Base-by-base conservation (phyloP, 768 basidiomycete species). In the Tylopilus plumbeoviolaceoides region DNA sequence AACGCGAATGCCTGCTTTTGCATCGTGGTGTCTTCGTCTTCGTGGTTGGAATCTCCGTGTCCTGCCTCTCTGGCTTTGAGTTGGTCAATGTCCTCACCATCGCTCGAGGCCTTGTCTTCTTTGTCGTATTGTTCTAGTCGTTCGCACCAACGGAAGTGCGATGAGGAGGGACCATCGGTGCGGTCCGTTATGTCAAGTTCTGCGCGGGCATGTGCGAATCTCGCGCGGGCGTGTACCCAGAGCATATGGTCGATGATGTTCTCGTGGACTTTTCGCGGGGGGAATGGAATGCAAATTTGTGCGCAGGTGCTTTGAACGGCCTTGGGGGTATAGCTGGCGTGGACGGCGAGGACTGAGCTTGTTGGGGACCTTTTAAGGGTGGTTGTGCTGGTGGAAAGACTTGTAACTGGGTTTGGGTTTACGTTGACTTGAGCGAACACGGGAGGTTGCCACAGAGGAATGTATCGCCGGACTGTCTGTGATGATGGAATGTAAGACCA, bases 231-330 rank as follows among this genome's bases (percentile, higher is more conserved):
- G 68, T 92, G 91, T 8, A 85, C 86, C 88, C 87, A 92, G 45
- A 91, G 73, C 78, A 91, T 83, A 69, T 92, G 87, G 69, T 93
- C 91, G 51, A 93, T 82, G 60, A 92, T 93, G 89, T 92, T 28
- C 89, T 76, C 8, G 90, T 91, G n/a, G 87, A 88, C 74, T 92
- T 93, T 69, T 93, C 90, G 36, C 88, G 73, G 3, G 89, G 3
- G 90, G 90, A 30, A 93, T 91, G 2, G 87, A 83, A 65, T 93
- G 90, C 2, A 92, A 71, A 65, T 92, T 86, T 89, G 70, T 93
- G 91, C 1, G 91, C 90, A 7, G 87, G 87, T 2, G 87, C 81
- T 56, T 76, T 79, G 72, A 86, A 87, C 0, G 77, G 55, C 51
- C 54, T 12, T 51, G 47, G 23, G 23, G 20, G 11, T 1, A 44